Evolutionary conservation across 352 stramenopile genomes (phyloP).

Genomic region (Phytophthora hybrid): DNA sequence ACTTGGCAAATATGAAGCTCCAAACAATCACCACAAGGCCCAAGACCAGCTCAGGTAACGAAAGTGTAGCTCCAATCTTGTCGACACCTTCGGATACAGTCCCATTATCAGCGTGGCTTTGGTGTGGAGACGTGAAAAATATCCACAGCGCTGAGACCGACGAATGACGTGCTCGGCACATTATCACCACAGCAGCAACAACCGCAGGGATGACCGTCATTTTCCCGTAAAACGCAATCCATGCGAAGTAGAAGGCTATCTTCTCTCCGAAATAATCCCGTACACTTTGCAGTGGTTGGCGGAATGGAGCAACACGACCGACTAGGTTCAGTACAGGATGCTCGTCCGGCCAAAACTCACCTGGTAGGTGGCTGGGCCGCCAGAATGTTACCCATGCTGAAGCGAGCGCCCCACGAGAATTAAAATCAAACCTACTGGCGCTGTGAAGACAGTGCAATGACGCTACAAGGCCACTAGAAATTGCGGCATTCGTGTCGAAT

Average conservation of each 20-base stretch:
- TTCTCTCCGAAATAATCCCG: slow-evolving; percentile 90
- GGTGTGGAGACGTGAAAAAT: slow-evolving; percentile 38
- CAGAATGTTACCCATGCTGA: slow-evolving; percentile 71
- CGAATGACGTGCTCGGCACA: slow-evolving; percentile 19
- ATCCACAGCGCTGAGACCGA: slow-evolving; percentile 22
- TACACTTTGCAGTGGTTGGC: slow-evolving; percentile 79
- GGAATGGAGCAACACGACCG: slow-evolving; percentile 54
- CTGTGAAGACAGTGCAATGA: slow-evolving; percentile 63
- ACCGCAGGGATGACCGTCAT: slow-evolving; percentile 67
- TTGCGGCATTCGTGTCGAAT: slow-evolving; percentile 49
- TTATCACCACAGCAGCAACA: slow-evolving; percentile 40
- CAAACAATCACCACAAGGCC: slow-evolving; percentile 50
- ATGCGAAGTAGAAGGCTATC: slow-evolving; percentile 93
- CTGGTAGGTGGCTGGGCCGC: slow-evolving; percentile 45
- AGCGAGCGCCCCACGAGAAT: slow-evolving; percentile 41
- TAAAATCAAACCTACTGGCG: slow-evolving; percentile 62
- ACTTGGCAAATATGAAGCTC: slow-evolving; percentile 62
- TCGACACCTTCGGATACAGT: slow-evolving; percentile 3
- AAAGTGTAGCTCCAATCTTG: slow-evolving; percentile 12
- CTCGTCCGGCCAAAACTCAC: slow-evolving; percentile 47
- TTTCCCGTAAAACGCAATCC: slow-evolving; percentile 82
- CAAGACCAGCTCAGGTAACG: slow-evolving; percentile 22
- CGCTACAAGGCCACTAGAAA: slow-evolving; percentile 37
- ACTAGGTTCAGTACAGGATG: slow-evolving; percentile 56
- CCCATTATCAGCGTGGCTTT: neutral